Percentiles rank a stretch among this genome's conserved stretches.
Evolutionary conservation across 2,329 filamentous ascomycete species (phyloP).

Genomic region (Sclerotinia nivalis): DNA sequence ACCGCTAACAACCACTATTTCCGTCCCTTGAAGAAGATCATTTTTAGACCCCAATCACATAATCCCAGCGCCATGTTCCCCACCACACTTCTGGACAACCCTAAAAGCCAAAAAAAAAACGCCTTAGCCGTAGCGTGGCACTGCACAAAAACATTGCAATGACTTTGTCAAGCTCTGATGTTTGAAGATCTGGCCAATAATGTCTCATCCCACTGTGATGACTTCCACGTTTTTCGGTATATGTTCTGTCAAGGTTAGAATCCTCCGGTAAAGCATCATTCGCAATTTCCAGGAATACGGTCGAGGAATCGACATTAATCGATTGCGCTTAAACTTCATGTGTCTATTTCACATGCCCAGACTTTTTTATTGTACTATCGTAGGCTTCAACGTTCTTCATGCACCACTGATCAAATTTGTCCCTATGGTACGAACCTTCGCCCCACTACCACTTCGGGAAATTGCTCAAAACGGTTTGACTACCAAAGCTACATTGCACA

Average conservation of each 20-base stretch:
- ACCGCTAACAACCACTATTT: background rate
- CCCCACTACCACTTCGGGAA: background rate
- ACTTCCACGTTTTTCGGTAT: background rate
- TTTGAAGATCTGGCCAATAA: background rate
- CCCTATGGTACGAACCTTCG: background rate
- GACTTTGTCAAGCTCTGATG: background rate
- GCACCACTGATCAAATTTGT: background rate
- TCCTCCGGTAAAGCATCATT: background rate
- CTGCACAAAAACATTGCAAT: background rate
- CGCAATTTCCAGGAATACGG: constrained; percentile 2
- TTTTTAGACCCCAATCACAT: background rate
- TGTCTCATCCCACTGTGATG: constrained; percentile 2
- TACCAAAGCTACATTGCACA: background rate
- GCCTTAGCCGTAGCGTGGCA: background rate
- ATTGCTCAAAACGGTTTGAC: background rate
- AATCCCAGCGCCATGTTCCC: background rate
- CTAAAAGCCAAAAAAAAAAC: background rate
- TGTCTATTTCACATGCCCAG: background rate
- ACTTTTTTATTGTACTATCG: background rate
- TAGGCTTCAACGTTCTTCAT: constrained; percentile 4
- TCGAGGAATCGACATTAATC: background rate
- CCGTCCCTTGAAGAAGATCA: background rate
- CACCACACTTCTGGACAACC: background rate
- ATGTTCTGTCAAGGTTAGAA: background rate
- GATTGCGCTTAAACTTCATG: background rate